Evolutionary conservation across 768 basidiomycete species (phyloP), one percentile per base, ranked within the genome.

Genomic region (Cystobasidium onofrii): DNA sequence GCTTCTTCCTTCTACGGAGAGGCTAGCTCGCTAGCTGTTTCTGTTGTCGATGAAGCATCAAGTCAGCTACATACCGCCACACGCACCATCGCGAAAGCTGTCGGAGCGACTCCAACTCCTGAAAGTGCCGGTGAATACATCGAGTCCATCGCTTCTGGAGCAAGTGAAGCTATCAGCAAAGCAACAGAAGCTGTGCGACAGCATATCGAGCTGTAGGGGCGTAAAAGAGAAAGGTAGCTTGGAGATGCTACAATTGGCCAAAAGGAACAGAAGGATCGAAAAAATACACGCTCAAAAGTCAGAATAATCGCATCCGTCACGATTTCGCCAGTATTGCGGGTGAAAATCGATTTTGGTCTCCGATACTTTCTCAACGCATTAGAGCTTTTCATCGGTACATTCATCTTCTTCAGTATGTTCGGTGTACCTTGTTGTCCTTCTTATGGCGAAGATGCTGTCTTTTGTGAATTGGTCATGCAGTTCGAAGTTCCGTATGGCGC

Each of bases 231-330:
- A 9, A 57, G 76, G 78, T 17, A 82, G 81, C n/a, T n/a, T n/a
- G n/a, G n/a, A n/a, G n/a, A n/a, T n/a, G n/a, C n/a, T n/a, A n/a
- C n/a, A n/a, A n/a, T n/a, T n/a, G n/a, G n/a, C n/a, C n/a, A n/a
- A n/a, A n/a, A n/a, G n/a, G n/a, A n/a, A n/a, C n/a, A n/a, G n/a
- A n/a, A n/a, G n/a, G n/a, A n/a, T n/a, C n/a, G n/a, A n/a, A n/a
- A n/a, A n/a, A n/a, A 25, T 77, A 76, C 25, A 73, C 81, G 33
- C 81, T 80, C 13, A n/a, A 33, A 57, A 33, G 10, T 25, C n/a
- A 57, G n/a, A 57, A 43, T 43, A n/a, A n/a, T n/a, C n/a, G n/a
- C n/a, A n/a, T n/a, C n/a, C n/a, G n/a, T n/a, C n/a, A n/a, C n/a
- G n/a, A n/a, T n/a, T n/a, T n/a, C n/a, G n/a, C n/a, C n/a, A n/a